Conservation (phyloP, 495 filamentous ascomycete species). For the Xylaria intraflava region DNA sequence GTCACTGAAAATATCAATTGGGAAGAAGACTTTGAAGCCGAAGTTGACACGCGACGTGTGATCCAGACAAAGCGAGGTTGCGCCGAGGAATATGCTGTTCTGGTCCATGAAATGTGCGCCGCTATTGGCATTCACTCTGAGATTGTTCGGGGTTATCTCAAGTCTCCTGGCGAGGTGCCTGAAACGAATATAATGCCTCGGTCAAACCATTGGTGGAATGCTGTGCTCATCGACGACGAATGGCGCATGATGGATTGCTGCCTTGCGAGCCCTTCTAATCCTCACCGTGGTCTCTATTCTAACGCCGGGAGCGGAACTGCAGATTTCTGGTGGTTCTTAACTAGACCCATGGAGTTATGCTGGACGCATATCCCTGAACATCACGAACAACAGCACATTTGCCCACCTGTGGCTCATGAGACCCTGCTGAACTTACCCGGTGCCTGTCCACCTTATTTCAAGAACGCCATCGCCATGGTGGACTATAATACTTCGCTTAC, state of each 20-base stretch:
- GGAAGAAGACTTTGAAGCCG: constrained; percentile 82
- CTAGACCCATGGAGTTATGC: constrained; percentile 78
- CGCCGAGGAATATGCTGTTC: constrained; percentile 81
- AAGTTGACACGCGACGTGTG: constrained; percentile 72
- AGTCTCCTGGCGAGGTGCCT: constrained; percentile 75
- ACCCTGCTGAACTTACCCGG: constrained; percentile 78
- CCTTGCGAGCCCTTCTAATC: constrained; percentile 84
- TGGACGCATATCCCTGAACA: constrained; percentile 90
- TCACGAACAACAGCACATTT: constrained; percentile 84
- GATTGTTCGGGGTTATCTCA: constrained; percentile 80
- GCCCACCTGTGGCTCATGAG: constrained; percentile 77
- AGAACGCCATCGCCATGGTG: constrained; percentile 64
- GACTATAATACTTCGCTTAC: constrained; percentile 88
- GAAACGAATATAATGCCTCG: constrained; percentile 69
- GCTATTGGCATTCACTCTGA: constrained; percentile 85
- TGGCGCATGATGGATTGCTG: constrained; percentile 98
- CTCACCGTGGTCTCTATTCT: constrained; percentile 68
- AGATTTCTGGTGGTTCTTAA: constrained; percentile 87
- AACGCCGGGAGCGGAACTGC: constrained; percentile 59
- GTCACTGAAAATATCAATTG: constrained; percentile 91
- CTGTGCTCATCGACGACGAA: constrained; percentile 84
- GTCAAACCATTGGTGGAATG: constrained; percentile 98
- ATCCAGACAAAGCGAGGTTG: constrained; percentile 79
- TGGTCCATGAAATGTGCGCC: constrained; percentile 89
- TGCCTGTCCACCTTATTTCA: constrained; percentile 83